These are phyloP conservation scores for Tolypocladium guangdongense DNA, from an alignment of 2,329 filamentous ascomycete species.

Conservation along the genomic window DNA sequence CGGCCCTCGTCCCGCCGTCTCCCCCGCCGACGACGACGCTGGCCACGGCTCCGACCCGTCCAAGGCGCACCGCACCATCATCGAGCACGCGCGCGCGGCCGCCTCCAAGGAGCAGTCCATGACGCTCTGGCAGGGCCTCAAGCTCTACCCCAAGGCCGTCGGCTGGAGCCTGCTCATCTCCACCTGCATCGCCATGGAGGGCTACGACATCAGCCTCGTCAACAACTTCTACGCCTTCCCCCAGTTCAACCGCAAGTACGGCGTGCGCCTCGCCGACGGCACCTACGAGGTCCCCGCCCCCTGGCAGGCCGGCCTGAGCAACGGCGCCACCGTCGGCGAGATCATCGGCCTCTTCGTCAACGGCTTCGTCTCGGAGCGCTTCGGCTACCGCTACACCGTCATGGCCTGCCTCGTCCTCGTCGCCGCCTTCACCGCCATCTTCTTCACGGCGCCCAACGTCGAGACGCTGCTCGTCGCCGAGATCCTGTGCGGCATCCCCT, in stretches of 20 bases:
- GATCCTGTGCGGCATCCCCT: constrained; percentile 52
- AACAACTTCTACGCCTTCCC: constrained; percentile 65
- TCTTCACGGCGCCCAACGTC: constrained; percentile 53
- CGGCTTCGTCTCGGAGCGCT: constrained; percentile 54
- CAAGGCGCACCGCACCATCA: constrained; percentile 18
- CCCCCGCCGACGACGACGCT: constrained; percentile 10
- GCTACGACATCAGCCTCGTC: constrained; percentile 71
- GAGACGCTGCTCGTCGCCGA: constrained; percentile 48
- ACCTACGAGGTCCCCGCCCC: constrained; percentile 45
- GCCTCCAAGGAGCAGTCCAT: constrained; percentile 56
- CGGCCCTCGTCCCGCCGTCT: constrained; percentile 4
- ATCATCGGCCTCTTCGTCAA: constrained; percentile 57
- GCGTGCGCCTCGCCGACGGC: constrained; percentile 32
- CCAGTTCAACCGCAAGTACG: constrained; percentile 48
- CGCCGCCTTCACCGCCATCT: constrained; percentile 48
- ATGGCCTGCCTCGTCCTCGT: constrained; percentile 44
- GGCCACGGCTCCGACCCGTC: constrained; percentile 6
- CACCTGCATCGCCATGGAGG: constrained; percentile 88
- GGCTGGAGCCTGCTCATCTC: constrained; percentile 76
- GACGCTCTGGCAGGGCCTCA: constrained; percentile 65
- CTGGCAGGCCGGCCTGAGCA: constrained; percentile 53
- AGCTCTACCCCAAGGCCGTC: constrained; percentile 78
- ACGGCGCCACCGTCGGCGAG: constrained; percentile 37
- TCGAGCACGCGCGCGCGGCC: constrained; percentile 29
- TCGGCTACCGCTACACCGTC: constrained; percentile 56